Evolutionary conservation across 2,329 filamentous ascomycete species (phyloP).

Genomic region (Alternaria hordeiaustralica): DNA sequence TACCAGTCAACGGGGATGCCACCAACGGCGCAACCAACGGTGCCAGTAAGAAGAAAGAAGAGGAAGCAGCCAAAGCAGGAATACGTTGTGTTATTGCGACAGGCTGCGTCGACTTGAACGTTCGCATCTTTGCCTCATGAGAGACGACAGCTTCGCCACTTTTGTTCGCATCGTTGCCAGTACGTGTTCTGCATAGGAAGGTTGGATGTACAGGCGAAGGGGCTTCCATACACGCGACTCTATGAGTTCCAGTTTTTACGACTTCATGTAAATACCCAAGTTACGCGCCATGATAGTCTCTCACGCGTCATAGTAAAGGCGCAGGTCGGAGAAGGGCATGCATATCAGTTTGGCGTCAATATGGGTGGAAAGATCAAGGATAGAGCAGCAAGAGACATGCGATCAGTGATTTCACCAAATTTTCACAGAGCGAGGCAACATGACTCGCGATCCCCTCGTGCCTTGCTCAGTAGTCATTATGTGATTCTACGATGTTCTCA

Average conservation of each 20-base stretch:
- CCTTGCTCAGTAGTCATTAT: neutral
- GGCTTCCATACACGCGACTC: slow-evolving; percentile 2
- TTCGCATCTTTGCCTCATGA: slow-evolving; percentile 75
- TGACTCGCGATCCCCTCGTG: neutral
- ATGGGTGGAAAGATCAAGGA: slow-evolving; percentile 2
- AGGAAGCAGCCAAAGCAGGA: slow-evolving; percentile 61
- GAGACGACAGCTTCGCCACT: neutral
- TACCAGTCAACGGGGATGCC: slow-evolving; percentile 48
- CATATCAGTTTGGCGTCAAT: slow-evolving; percentile 7
- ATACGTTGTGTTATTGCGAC: slow-evolving; percentile 88
- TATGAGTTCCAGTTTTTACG: slow-evolving; percentile 16
- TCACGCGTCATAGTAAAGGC: slow-evolving; percentile 8
- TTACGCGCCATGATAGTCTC: slow-evolving; percentile 13
- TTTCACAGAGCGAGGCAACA: neutral
- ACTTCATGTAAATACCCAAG: slow-evolving; percentile 35
- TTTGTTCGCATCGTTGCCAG: slow-evolving; percentile 3
- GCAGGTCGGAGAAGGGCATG: slow-evolving; percentile 7
- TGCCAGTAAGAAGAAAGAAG: slow-evolving; percentile 59
- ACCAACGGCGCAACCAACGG: slow-evolving; percentile 56
- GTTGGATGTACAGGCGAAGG: slow-evolving; percentile 12
- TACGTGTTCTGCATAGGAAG: slow-evolving; percentile 11
- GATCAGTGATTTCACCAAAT: neutral
- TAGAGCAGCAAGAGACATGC: slow-evolving; percentile 5
- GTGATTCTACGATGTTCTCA: neutral
- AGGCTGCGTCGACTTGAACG: slow-evolving; percentile 80